Evolutionary conservation across 108 stramenopile genomes (phyloP), one percentile per base, ranked within the genome.

Genomic region (Cyclotella distinguenda): DNA sequence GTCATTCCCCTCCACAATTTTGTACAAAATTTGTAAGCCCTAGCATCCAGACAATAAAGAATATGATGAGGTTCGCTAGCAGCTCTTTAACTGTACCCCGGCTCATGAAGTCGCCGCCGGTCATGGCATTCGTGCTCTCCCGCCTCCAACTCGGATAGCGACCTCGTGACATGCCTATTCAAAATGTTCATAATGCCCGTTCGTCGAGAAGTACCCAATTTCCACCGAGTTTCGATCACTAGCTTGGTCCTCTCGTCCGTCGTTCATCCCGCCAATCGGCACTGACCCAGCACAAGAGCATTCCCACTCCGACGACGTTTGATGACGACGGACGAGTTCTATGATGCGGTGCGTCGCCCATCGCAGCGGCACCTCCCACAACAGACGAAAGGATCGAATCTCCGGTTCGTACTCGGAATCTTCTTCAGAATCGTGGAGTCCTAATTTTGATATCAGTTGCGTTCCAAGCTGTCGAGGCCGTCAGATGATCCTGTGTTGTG

Each of bases 141-240:
- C n/a, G n/a, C 52, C 38, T 30, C 55, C 27, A 87, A 38, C 45
- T 87, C 89, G 15, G 75, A 55, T 35, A 87, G 30, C 12, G 83
- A 73, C 39, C 75, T 40, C n/a, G 83, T 45, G 15, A 86, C 36
- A 47, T 87, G 60, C 76, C 86, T 72, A 22, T 75, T 77, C 21
- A 90, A 15, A 82, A 90, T 87, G 45, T 80, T 76, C 86, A 81
- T 84, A 27, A 90, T 74, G 40, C 85, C 84, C 1, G 85, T 79
- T 40, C 82, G 84, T 8, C 86, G 76, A 0, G 84, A 87, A 19
- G 86, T 78, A 43, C n/a, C 81, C 84, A 19, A 87, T 66, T 39
- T 84, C 86, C 11, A 77, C 60, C 0, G 28, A 39, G 28, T 44
- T 64, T 58, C 75, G 60, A n/a, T 38, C 5, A 33, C 27, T 22